Percentiles rank a stretch among this genome's conserved stretches.
phyloP scores from a whole-genome alignment of 2,329 filamentous ascomycete species.

The Epichloe gansuensis region DNA sequence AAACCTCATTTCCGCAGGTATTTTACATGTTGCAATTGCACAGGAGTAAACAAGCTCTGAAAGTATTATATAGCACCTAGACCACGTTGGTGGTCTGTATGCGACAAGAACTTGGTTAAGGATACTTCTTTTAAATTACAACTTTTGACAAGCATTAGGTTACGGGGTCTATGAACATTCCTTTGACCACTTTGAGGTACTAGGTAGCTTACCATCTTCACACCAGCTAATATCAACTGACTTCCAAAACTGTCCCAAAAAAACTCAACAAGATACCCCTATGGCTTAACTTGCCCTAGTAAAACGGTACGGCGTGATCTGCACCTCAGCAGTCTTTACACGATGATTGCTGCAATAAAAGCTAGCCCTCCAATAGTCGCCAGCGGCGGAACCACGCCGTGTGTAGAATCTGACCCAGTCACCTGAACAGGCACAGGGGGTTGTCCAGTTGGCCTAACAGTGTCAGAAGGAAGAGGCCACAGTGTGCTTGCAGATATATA shows the following conservation, averaged over 20 bases:
- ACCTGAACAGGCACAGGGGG: conserved; percentile 16
- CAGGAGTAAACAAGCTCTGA: background rate
- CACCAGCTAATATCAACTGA: conserved; percentile 8
- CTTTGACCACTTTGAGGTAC: conserved; percentile 2
- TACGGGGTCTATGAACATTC: background rate
- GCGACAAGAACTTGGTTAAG: background rate
- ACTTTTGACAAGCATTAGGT: conserved; percentile 4
- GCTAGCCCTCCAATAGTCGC: conserved; percentile 13
- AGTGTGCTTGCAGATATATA: conserved; percentile 12
- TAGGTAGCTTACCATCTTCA: conserved; percentile 8
- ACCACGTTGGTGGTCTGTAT: too few relatives aligned
- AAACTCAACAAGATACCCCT: conserved; percentile 5
- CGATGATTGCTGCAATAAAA: conserved; percentile 15
- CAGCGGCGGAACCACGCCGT: conserved; percentile 11
- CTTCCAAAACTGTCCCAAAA: conserved; percentile 12
- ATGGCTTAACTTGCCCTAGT: background rate
- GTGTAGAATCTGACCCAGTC: conserved; percentile 15
- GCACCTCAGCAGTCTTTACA: conserved; percentile 6
- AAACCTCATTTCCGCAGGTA: too few relatives aligned
- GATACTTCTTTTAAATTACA: conserved; percentile 1
- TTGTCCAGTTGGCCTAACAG: conserved; percentile 9
- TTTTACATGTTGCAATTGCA: background rate
- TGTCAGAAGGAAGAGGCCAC: conserved; percentile 12
- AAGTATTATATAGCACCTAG: too few relatives aligned
- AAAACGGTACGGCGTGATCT: background rate